Evolutionary conservation across 1,284 basidiomycete species (phyloP).

Genomic region (Cyathus olla): DNA sequence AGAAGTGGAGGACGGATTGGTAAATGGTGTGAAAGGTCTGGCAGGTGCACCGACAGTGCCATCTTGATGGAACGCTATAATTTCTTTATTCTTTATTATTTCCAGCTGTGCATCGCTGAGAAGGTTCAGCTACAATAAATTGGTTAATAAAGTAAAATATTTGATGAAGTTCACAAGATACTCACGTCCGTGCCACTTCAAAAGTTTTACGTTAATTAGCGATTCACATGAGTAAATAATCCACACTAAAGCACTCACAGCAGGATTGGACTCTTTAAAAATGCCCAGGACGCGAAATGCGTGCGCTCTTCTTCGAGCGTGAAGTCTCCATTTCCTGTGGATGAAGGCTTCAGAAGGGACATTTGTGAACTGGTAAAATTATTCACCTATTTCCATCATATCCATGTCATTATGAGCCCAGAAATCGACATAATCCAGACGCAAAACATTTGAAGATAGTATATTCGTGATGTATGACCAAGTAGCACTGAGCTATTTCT

Average conservation of each 20-base stretch:
- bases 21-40: constrained; percentile 55
- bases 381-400: constrained; percentile 68
- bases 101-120: constrained; percentile 53
- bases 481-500: constrained; percentile 40
- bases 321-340: constrained; percentile 55
- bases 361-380: no score
- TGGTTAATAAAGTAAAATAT: neutral
- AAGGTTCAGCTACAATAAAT: constrained; percentile 46
- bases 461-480: constrained; percentile 62
- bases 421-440: constrained; percentile 57
- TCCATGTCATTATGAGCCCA: constrained; percentile 69
- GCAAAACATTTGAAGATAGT: constrained; percentile 54
- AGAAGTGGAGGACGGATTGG: constrained; percentile 48
- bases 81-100: constrained; percentile 62
- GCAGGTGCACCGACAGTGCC: constrained; percentile 56
- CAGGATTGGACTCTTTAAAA: constrained; percentile 68
- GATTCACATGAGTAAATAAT: no score
- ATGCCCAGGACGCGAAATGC: constrained; percentile 67
- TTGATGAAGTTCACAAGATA: neutral
- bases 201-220: no score
- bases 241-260: constrained; percentile 49
- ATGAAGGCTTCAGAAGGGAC: neutral
- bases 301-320: constrained; percentile 63
- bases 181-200: constrained; percentile 61
- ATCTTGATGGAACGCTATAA: constrained; percentile 68